Evolutionary conservation across 176 grass and related monocot species (phyloP).

Genomic region (Ananas comosus): DNA sequence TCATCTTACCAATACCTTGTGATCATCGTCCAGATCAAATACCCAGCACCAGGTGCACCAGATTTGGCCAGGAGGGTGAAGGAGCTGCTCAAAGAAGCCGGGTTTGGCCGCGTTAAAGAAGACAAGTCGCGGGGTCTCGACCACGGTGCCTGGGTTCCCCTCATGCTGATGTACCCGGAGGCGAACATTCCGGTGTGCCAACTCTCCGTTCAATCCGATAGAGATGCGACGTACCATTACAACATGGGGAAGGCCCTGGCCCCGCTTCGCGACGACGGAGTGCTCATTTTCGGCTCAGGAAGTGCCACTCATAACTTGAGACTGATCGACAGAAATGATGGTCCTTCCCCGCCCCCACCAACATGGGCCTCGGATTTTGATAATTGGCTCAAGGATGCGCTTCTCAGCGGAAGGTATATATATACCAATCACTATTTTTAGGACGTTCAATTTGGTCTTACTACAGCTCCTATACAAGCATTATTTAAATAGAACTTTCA

Average conservation of each 20-base stretch:
- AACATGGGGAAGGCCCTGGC: constrained; percentile 21
- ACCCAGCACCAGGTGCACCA: constrained; percentile 15
- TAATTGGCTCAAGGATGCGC: constrained; percentile 12
- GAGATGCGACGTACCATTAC: constrained; percentile 12
- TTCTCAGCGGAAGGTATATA: constrained; percentile 4
- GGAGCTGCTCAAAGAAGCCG: constrained; percentile 12
- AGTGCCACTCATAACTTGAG: constrained; percentile 26
- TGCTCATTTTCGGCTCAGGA: constrained; percentile 14
- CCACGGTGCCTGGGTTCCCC: constrained; percentile 20
- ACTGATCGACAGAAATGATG: neutral
- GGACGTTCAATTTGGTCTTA: neutral
- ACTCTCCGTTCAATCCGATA: constrained; percentile 3
- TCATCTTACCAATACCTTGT: neutral
- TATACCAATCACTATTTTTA: neutral
- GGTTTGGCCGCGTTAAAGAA: constrained; percentile 16
- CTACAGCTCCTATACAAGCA: no score
- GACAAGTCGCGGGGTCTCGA: constrained; percentile 7
- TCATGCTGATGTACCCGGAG: constrained; percentile 22
- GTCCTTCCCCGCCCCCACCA: neutral
- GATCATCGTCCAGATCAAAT: constrained; percentile 9
- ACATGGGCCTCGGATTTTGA: constrained; percentile 14
- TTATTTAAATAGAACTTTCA: no score
- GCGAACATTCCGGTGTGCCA: constrained; percentile 20
- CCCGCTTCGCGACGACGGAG: constrained; percentile 11
- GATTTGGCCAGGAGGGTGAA: constrained; percentile 15